Base-by-base conservation (phyloP, 2,329 filamentous ascomycete genomes). In the Fusarium subtropicale region DNA sequence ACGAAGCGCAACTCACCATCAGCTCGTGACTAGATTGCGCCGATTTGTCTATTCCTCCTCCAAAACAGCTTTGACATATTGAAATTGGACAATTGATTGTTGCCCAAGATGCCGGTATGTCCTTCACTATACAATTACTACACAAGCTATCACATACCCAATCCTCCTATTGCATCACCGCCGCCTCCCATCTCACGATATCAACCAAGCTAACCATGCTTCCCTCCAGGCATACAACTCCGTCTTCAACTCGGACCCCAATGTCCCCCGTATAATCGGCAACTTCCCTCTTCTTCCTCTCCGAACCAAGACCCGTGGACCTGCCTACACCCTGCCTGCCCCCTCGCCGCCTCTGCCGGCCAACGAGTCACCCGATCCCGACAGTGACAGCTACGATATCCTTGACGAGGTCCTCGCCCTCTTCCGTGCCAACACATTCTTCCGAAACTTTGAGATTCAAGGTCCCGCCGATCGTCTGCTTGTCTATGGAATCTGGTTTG, bases 371-470 rank as follows among this genome's bases (percentile, higher is more conserved):
- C 91, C 85, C 75, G 93, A 97, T 79, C 91, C 94, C 51, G 93
- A 96, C 80, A 91, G 89, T 81, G 93, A 97, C 80, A 94, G 92
- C 76, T 98, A 98, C 86, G 96, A 99, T 84, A 92, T 96, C 67
- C 88, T 98, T 57, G 96, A 99, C 82, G 96, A 99, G 85, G 90
- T 97, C 53, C 87, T 99, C 57, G 87, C 91, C 15, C 88, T 98
- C 51, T 99, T 98, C 87, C 93, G 96, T 71, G 95, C 96, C 76
- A 98, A 99, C 85, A 97, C 95, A 64, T 95, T 99, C 82, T 99
- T 98, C 87, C 92, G 96, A 76, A 99, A 98, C 87, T 99, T 99
- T 76, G 96, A 98, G 86, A 97, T 98, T 84, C 95, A 97, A 82
- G 96, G 96, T 16, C 92, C 93, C 28, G 95, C 96, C 61, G 96